Percentiles rank a stretch among this genome's conserved stretches.
Evolutionary conservation across 1,139 yeast genomes (phyloP).

Genomic region (Sugiyamaella paludigena): DNA sequence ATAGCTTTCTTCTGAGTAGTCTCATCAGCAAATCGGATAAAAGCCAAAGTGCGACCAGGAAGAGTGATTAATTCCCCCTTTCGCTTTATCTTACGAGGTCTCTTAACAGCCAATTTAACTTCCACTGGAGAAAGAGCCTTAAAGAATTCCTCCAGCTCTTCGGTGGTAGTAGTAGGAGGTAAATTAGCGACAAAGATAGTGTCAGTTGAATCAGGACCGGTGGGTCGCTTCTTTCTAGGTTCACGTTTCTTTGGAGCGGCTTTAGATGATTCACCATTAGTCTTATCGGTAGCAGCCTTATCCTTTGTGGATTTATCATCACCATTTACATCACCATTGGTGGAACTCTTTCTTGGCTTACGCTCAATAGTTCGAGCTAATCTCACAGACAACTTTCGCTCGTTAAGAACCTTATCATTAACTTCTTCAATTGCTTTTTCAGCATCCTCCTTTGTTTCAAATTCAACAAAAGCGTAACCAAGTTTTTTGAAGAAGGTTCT

Average conservation of each 20-base stretch:
- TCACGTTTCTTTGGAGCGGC: slow-evolving; percentile 16
- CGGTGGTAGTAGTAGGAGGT: slow-evolving; percentile 37
- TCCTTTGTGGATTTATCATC: background rate
- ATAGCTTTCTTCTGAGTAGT: slow-evolving; percentile 47
- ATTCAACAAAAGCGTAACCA: slow-evolving; percentile 67
- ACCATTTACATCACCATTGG: slow-evolving; percentile 3
- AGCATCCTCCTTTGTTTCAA: slow-evolving; percentile 51
- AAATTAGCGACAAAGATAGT: slow-evolving; percentile 54
- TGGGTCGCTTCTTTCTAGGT: slow-evolving; percentile 22
- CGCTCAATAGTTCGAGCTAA: slow-evolving; percentile 39
- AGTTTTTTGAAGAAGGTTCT: slow-evolving; percentile 38
- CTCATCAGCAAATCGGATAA: slow-evolving; percentile 51
- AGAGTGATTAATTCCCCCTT: slow-evolving; percentile 21
- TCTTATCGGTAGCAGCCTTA: slow-evolving; percentile 1
- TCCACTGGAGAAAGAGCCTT: slow-evolving; percentile 27
- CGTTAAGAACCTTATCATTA: slow-evolving; percentile 48
- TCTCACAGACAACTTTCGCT: slow-evolving; percentile 50
- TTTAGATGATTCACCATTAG: slow-evolving; percentile 3
- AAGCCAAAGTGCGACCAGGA: slow-evolving; percentile 47
- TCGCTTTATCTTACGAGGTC: slow-evolving; percentile 18
- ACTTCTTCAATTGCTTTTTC: slow-evolving; percentile 45
- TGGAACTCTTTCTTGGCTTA: slow-evolving; percentile 7
- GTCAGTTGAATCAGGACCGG: slow-evolving; percentile 40
- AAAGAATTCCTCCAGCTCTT: slow-evolving; percentile 31
- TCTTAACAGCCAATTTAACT: slow-evolving; percentile 21